These are phyloP conservation scores for Phoenix roebelenii DNA, from an alignment of 176 grass and related monocot genomes.

Conservation along the genomic window DNA sequence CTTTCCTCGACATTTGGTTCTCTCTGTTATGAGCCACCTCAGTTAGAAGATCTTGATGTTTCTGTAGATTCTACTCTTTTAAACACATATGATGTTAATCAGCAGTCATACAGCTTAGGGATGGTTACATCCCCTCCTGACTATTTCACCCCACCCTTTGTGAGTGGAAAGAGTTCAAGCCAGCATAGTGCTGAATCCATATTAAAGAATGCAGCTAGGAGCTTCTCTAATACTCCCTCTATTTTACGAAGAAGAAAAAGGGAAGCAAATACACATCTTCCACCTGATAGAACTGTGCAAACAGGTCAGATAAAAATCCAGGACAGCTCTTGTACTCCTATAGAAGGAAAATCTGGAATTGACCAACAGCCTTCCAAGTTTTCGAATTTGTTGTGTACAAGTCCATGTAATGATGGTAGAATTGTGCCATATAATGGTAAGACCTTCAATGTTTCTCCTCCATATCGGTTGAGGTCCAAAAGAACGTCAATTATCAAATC, in stretches of 20 bases:
- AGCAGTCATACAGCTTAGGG: constrained; percentile 14
- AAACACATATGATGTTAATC: constrained; percentile 19
- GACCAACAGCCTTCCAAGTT: constrained; percentile 30
- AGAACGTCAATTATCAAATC: constrained; percentile 51
- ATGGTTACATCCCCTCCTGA: constrained; percentile 15
- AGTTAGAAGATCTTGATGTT: constrained; percentile 34
- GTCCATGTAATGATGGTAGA: constrained; percentile 27
- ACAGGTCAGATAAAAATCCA: constrained; percentile 19
- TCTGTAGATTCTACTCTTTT: constrained; percentile 28
- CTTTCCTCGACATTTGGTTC: constrained; percentile 45
- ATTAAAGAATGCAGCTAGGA: constrained; percentile 65
- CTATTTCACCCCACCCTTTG: constrained; percentile 34
- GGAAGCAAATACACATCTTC: constrained; percentile 30
- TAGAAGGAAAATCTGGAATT: constrained; percentile 18
- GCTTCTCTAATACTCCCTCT: constrained; percentile 64
- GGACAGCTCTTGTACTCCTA: constrained; percentile 38
- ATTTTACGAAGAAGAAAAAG: constrained; percentile 81
- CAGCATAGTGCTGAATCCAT: constrained; percentile 59
- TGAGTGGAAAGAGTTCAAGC: constrained; percentile 18
- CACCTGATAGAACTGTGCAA: constrained; percentile 35
- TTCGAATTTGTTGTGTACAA: constrained; percentile 32
- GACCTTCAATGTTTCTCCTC: constrained; percentile 69
- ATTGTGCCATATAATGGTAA: constrained; percentile 17
- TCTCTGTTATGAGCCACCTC: constrained; percentile 64
- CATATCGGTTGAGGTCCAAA: constrained; percentile 67